A percentile compares a stretch with the other conserved stretches of the same genome.
Conservation (phyloP, 768 basidiomycete species). For the Tulasnella calospora region DNA sequence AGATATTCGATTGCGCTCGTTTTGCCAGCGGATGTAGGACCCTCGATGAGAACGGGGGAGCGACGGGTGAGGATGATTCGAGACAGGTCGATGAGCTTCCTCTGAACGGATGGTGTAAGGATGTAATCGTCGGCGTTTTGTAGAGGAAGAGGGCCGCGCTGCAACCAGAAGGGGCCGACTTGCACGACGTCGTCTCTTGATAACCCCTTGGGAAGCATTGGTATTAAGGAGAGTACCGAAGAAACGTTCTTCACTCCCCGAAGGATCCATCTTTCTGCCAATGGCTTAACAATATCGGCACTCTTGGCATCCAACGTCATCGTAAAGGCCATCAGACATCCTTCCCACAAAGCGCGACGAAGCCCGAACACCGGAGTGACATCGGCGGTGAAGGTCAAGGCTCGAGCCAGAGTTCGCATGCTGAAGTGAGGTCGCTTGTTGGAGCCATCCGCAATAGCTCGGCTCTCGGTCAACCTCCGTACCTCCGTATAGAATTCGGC, state of each 20-base stretch:
- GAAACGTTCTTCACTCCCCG: slow-evolving; percentile 71
- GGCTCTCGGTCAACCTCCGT: slow-evolving; percentile 65
- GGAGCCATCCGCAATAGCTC: slow-evolving; percentile 85
- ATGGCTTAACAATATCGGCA: slow-evolving; percentile 54
- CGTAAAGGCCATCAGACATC: slow-evolving; percentile 95
- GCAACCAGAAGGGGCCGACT: slow-evolving; percentile 87
- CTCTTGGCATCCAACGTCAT: slow-evolving; percentile 83
- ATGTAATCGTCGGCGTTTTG: slow-evolving; percentile 77
- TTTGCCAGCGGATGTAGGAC: slow-evolving; percentile 96
- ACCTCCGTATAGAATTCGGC: slow-evolving; percentile 85
- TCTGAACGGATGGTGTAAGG: slow-evolving; percentile 90
- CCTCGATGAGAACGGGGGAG: slow-evolving; percentile 95
- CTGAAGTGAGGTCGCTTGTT: slow-evolving; percentile 93
- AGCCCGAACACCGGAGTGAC: slow-evolving; percentile 71
- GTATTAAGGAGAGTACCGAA: slow-evolving; percentile 68
- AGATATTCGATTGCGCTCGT: slow-evolving; percentile 96
- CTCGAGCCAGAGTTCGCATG: slow-evolving; percentile 91
- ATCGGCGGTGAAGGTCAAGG: slow-evolving; percentile 83
- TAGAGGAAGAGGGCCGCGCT: slow-evolving; percentile 63
- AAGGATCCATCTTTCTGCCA: slow-evolving; percentile 76
- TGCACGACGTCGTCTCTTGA: slow-evolving; percentile 58
- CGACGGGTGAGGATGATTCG: slow-evolving; percentile 81
- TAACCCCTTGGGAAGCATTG: slow-evolving; percentile 48
- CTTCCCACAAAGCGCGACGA: slow-evolving; percentile 88
- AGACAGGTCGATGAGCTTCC: slow-evolving; percentile 90